Conservation (phyloP, 169 alveolate species). For the Plasmodium gaboni region DNA sequence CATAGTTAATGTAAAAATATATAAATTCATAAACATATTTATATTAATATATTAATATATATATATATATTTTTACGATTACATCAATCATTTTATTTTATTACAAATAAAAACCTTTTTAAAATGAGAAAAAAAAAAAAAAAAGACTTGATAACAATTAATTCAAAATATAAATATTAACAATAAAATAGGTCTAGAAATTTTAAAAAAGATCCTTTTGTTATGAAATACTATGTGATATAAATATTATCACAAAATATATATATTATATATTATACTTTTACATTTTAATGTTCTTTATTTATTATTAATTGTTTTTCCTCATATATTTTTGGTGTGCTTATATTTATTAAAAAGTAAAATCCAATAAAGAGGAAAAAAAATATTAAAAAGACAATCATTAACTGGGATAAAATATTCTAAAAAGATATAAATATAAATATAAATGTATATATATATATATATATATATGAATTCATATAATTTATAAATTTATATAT, state of each 20-base stretch:
- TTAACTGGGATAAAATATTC: slow-evolving; percentile 56
- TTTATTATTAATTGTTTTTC: slow-evolving; percentile 73
- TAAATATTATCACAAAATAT: slow-evolving; percentile 3
- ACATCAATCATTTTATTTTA: background rate
- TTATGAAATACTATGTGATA: too few relatives aligned
- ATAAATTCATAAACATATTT: background rate
- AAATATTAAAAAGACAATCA: slow-evolving; percentile 43
- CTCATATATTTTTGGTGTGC: slow-evolving; percentile 66
- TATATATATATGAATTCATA: background rate
- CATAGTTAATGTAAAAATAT: background rate
- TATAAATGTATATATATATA: background rate
- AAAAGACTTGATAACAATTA: slow-evolving; percentile 33
- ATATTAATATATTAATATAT: too few relatives aligned
- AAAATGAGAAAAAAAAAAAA: slow-evolving; percentile 8
- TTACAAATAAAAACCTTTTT: slow-evolving; percentile 55
- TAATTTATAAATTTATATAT: slow-evolving; percentile 2
- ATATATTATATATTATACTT: slow-evolving; percentile 8
- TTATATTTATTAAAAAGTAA: slow-evolving; percentile 35
- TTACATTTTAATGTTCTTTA: slow-evolving; percentile 60
- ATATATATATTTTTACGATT: too few relatives aligned
- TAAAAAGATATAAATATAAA: slow-evolving; percentile 1
- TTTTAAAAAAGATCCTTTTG: too few relatives aligned
- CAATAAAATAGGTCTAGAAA: background rate
- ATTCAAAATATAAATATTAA: slow-evolving; percentile 61
- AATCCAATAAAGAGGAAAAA: slow-evolving; percentile 66